A percentile compares a stretch with the other conserved stretches of the same genome.
These are phyloP conservation scores for Coelastrella sp. DNA, from an alignment of 139 green algal genomes.

Conservation along the genomic window DNA sequence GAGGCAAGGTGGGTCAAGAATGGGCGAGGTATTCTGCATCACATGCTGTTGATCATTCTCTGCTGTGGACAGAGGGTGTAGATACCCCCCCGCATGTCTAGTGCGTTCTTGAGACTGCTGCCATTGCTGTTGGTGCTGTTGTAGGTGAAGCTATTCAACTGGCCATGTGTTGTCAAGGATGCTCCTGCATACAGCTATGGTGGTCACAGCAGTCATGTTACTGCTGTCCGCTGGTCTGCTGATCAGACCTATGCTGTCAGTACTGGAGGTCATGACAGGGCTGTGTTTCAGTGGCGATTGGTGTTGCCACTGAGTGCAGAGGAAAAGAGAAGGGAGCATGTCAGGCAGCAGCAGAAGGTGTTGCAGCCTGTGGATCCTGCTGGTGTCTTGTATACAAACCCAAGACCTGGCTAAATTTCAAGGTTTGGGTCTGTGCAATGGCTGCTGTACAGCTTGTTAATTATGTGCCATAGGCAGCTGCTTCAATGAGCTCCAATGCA, in stretches of 20 bases:
- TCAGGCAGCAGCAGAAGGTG: conserved; percentile 20
- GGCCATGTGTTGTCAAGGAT: conserved; percentile 58
- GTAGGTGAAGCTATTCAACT: conserved; percentile 65
- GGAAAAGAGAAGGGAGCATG: not conserved
- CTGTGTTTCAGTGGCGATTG: conserved; percentile 55
- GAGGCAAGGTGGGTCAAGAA: conserved; percentile 51
- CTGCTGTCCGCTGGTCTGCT: conserved; percentile 54
- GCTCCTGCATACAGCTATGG: conserved; percentile 51
- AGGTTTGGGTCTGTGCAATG: not conserved
- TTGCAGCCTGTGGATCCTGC: conserved; percentile 3
- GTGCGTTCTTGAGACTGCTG: not conserved
- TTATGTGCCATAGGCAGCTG: too few species aligned
- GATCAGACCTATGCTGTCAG: conserved; percentile 49
- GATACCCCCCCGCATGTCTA: too few species aligned
- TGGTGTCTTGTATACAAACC: conserved; percentile 8
- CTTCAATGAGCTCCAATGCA: too few species aligned
- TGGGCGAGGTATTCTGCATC: not conserved
- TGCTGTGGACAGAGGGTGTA: conserved; percentile 59
- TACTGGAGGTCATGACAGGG: conserved; percentile 52
- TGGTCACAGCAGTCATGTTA: conserved; percentile 68
- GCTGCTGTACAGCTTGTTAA: too few species aligned
- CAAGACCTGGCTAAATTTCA: not conserved
- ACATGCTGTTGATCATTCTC: conserved; percentile 11
- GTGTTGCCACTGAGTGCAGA: conserved; percentile 16
- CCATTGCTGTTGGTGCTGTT: not conserved